Percentiles rank a stretch among this genome's conserved stretches.
phyloP scores from a whole-genome alignment of 2,329 filamentous ascomycete genomes.

The Diaporthe capsici region DNA sequence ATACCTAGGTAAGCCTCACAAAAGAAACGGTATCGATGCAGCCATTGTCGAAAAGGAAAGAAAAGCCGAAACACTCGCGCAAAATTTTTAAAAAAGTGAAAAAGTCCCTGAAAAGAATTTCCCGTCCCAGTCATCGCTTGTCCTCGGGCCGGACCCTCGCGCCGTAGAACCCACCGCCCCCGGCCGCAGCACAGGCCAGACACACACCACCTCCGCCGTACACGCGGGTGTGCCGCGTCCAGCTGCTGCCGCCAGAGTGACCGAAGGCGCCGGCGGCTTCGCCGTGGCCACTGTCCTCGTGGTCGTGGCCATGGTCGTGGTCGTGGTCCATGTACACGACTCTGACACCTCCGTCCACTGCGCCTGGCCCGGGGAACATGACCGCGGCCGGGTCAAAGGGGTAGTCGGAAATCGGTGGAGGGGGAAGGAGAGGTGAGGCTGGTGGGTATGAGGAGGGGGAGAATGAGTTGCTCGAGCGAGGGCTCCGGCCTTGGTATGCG shows the following conservation, averaged over 20 bases:
- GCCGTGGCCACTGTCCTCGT: slow-evolving; percentile 61
- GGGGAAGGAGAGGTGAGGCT: slow-evolving; percentile 61
- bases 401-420: slow-evolving; percentile 57
- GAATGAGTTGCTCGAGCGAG: slow-evolving; percentile 49
- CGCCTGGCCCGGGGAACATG: slow-evolving; percentile 45
- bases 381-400: slow-evolving; percentile 47
- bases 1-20: slow-evolving; percentile 1
- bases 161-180: slow-evolving; percentile 65
- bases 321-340: slow-evolving; percentile 36
- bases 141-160: slow-evolving; percentile 67
- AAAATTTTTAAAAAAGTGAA: neutral
- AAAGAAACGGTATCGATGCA: slow-evolving; percentile 17
- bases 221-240: slow-evolving; percentile 71
- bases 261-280: slow-evolving; percentile 66
- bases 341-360: slow-evolving; percentile 39
- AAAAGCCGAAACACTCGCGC: neutral
- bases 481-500: slow-evolving; percentile 20
- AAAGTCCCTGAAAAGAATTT: neutral
- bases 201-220: slow-evolving; percentile 69
- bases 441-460: slow-evolving; percentile 66
- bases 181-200: slow-evolving; percentile 67
- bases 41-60: neutral
- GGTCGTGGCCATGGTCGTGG: slow-evolving; percentile 51
- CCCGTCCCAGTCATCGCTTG: slow-evolving; percentile 54
- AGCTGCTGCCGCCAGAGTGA: slow-evolving; percentile 60